Evolutionary conservation across 1,284 basidiomycete genomes (phyloP).

Genomic region (Ceratobasidium sp.): DNA sequence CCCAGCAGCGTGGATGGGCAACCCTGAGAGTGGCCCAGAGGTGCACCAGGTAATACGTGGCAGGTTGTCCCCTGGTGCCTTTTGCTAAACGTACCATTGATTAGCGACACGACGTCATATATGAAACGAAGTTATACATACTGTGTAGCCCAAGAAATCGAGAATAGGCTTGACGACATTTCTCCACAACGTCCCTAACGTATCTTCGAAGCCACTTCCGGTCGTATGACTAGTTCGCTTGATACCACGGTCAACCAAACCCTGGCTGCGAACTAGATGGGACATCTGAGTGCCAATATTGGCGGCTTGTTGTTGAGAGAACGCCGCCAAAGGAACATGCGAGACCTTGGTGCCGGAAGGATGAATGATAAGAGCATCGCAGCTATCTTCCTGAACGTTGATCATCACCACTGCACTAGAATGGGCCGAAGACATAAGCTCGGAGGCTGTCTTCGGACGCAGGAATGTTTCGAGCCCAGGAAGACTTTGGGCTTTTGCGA

Average conservation of each 20-base stretch:
- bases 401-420: background rate
- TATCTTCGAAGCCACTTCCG: background rate
- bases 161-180: background rate
- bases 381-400: too few species aligned
- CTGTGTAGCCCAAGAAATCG: background rate
- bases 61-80: background rate
- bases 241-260: too few species aligned
- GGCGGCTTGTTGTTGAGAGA: too few species aligned
- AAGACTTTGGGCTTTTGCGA: background rate
- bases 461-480: background rate
- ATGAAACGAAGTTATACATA: background rate
- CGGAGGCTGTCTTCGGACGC: background rate
- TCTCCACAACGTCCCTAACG: background rate
- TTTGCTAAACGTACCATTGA: too few species aligned
- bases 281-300: too few species aligned
- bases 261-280: too few species aligned
- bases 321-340: too few species aligned
- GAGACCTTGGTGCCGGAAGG: too few species aligned
- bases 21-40: background rate
- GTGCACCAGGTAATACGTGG: conserved; percentile 12
- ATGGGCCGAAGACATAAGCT: background rate
- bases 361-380: too few species aligned
- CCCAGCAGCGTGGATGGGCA: conserved; percentile 1
- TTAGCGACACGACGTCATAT: too few species aligned
- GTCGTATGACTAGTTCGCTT: too few species aligned